Evolutionary conservation across 2,329 filamentous ascomycete species (phyloP), one percentile per base, ranked within the genome.

Genomic region (Hymenoscyphus linearis): DNA sequence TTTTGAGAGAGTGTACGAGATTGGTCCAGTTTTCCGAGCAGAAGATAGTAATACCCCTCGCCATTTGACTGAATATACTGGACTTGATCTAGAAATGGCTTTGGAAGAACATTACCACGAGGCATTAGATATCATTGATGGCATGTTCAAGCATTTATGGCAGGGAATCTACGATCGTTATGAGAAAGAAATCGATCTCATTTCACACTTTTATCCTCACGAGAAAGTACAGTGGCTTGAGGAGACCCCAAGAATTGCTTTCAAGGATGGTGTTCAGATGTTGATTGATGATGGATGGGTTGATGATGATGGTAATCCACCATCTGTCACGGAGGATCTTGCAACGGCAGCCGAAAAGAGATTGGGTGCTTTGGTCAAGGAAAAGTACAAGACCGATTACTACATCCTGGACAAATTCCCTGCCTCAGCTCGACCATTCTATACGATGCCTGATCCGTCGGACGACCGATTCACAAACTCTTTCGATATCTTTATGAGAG

Each of bases 331-430:
- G 34, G 91, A 96, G 71, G 93, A 97, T 73, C 79, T 97, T 26
- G 86, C 86, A 53, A 97, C 93, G 0, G 82, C 89, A 22, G 91
- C 95, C 62, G 93, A 97, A 76, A 93, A 96, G 26, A 86, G 90
- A 14, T 82, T 97, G 0, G 93, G 93, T 10, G 81, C 90, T 70
- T 78, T 97, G 16, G 85, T 97, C 70, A 93, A 90, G 76, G 85
- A 96, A 72, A 92, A 93, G 76, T 95, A 89, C 70, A 81, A 85
- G 60, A 96, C 93, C 0, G 93, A 97, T 70, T 96, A 96, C 77
- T 97, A 95, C 75, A 88, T 97, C 65, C 82, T 97, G 47, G 93
- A 97, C 81, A 96, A 96, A 72, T 97, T 97, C 78, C 93, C 93
- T 0, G 79, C 85, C 25, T 87, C 85, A 6, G 93, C 90, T 2